Percentiles rank a stretch among this genome's conserved stretches.
These are phyloP conservation scores for Bretschneidera sinensis DNA, from an alignment of 345 rosid genomes.

Conservation along the genomic window DNA sequence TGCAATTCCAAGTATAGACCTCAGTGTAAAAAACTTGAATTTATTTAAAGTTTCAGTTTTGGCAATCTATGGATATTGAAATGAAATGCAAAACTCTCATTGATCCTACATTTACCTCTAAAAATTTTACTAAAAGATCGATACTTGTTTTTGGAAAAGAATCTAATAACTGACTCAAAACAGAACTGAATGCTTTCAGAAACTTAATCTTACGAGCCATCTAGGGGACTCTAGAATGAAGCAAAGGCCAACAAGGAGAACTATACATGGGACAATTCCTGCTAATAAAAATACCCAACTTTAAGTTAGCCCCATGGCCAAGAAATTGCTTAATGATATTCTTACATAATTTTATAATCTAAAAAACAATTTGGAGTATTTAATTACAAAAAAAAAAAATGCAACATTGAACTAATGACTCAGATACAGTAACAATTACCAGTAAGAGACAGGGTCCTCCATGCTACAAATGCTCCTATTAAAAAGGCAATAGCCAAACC, in stretches of 20 bases:
- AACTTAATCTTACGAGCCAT: conserved; percentile 39
- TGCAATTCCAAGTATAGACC: too few species aligned
- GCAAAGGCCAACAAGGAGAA: conserved; percentile 31
- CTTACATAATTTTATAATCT: background rate
- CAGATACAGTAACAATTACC: conserved; percentile 22
- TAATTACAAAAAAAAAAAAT: too few species aligned
- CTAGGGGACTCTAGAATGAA: conserved; percentile 60
- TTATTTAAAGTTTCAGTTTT: too few species aligned
- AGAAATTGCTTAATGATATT: background rate
- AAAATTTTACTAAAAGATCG: too few species aligned
- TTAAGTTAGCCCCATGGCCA: background rate
- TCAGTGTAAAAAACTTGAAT: too few species aligned
- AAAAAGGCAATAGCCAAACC: conserved; percentile 36
- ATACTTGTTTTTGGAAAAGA: background rate
- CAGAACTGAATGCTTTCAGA: too few species aligned
- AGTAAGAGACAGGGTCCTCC: conserved; percentile 44
- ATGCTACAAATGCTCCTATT: conserved; percentile 37
- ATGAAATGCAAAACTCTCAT: too few species aligned
- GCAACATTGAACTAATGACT: background rate
- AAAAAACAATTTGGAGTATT: background rate
- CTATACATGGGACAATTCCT: conserved; percentile 40
- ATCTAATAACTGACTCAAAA: too few species aligned
- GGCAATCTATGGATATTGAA: too few species aligned
- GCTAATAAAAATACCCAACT: conserved; percentile 16
- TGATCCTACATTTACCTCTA: background rate